Conservation (phyloP, 805 yeast species). For the Wickerhamomyces chambardii region DNA sequence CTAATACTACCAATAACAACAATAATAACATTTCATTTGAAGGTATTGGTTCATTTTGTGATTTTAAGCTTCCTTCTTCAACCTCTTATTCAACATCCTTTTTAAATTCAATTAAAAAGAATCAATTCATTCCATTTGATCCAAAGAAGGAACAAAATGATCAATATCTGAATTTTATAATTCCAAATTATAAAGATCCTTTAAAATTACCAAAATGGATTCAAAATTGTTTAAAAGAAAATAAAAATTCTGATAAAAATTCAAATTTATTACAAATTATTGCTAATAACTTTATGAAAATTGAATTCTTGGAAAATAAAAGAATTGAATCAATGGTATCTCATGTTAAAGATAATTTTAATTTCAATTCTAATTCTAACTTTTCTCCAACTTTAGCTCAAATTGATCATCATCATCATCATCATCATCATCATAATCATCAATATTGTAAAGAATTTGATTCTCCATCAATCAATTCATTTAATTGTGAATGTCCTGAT, state of each 20-base stretch:
- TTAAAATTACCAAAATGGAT: conserved; percentile 23
- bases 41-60: conserved; percentile 6
- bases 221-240: conserved; percentile 9
- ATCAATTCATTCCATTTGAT: conserved; percentile 3
- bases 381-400: too few relatives aligned
- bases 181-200: conserved; percentile 5
- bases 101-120: conserved; percentile 13
- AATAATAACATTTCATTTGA: too few relatives aligned
- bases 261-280: conserved; percentile 14
- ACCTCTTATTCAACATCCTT: conserved; percentile 13
- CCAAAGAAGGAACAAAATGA: background rate
- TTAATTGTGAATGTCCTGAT: conserved; percentile 5
- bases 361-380: background rate
- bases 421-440: too few relatives aligned
- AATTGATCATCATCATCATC: too few relatives aligned
- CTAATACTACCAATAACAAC: too few relatives aligned
- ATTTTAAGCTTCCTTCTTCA: conserved; percentile 15
- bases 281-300: conserved; percentile 19
- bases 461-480: conserved; percentile 5
- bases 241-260: too few relatives aligned
- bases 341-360: too few relatives aligned
- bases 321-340: conserved; percentile 14
- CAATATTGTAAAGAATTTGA: conserved; percentile 3
- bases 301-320: conserved; percentile 24
- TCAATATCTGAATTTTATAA: conserved; percentile 2